These are phyloP conservation scores for Cantharellus anzutake DNA, from an alignment of 768 basidiomycete genomes.

Conservation along the genomic window DNA sequence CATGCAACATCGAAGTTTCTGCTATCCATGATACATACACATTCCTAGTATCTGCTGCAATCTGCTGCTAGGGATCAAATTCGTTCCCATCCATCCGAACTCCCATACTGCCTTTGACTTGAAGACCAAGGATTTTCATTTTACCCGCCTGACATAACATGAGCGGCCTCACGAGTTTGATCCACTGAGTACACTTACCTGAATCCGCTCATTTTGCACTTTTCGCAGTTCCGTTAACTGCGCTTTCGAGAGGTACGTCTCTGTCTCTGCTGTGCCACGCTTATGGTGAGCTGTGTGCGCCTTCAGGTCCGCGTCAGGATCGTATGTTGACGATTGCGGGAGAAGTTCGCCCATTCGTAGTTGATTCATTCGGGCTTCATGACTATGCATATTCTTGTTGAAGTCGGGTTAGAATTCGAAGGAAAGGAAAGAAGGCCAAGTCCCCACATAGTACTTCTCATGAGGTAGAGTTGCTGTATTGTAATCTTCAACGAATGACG, in stretches of 20 bases:
- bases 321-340: slow-evolving; percentile 50
- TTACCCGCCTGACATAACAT: slow-evolving; percentile 37
- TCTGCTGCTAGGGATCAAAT: neutral
- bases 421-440: neutral
- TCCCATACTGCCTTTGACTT: slow-evolving; percentile 66
- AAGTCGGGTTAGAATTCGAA: neutral
- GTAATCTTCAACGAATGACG: slow-evolving; percentile 44
- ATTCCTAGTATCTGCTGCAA: too few species aligned
- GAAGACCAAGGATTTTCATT: slow-evolving; percentile 79
- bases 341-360: slow-evolving; percentile 69
- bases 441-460: slow-evolving; percentile 65
- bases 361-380: slow-evolving; percentile 69
- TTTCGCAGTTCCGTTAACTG: slow-evolving; percentile 64
- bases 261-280: slow-evolving; percentile 42
- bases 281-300: slow-evolving; percentile 55
- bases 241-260: slow-evolving; percentile 58
- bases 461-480: slow-evolving; percentile 85
- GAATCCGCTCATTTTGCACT: slow-evolving; percentile 69
- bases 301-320: slow-evolving; percentile 68
- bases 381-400: slow-evolving; percentile 46
- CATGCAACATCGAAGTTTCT: too few species aligned
- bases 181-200: slow-evolving; percentile 28
- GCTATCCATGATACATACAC: too few species aligned
- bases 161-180: neutral
- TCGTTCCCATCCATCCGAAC: slow-evolving; percentile 51